These are phyloP conservation scores for Grosmannia clavigera DNA, from an alignment of 2,329 filamentous ascomycete genomes.

Conservation along the genomic window DNA sequence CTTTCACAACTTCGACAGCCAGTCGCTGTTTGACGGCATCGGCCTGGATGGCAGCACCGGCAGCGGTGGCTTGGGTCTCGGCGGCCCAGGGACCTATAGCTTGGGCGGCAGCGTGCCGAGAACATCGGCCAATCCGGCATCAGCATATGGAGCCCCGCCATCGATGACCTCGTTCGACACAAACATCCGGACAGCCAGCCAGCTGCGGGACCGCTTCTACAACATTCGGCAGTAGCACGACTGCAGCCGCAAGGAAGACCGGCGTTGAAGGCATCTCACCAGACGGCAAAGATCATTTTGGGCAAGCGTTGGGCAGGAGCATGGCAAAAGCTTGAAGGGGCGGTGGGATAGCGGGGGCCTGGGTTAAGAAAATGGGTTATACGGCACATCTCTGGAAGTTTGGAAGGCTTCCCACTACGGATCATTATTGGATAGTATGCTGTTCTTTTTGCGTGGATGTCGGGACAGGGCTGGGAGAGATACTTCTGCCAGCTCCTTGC, in stretches of 20 bases:
- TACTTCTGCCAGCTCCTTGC: background rate
- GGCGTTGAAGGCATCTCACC: background rate
- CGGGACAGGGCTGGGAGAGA: background rate
- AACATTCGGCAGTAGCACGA: constrained; percentile 8
- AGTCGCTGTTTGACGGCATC: constrained; percentile 17
- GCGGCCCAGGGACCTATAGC: constrained; percentile 14
- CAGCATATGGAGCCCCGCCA: constrained; percentile 6
- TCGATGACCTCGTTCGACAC: constrained; percentile 18
- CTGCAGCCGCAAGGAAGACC: background rate
- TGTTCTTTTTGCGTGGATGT: background rate
- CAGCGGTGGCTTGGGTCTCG: constrained; percentile 15
- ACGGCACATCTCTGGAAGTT: background rate
- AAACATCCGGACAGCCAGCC: constrained; percentile 3
- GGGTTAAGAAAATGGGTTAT: background rate
- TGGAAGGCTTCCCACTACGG: background rate
- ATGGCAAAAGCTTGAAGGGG: background rate
- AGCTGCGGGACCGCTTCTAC: constrained; percentile 12
- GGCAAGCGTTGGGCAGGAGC: background rate
- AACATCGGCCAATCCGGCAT: constrained; percentile 11
- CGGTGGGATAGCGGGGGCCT: background rate
- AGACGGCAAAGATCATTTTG: background rate
- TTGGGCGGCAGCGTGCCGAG: constrained; percentile 15
- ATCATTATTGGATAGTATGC: background rate
- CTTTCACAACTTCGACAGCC: constrained; percentile 14
- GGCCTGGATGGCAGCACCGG: constrained; percentile 17